Evolutionary conservation across 208 protist species (phyloP), one percentile per base, ranked within the genome.

Genomic region (Trypanosoma scelopori): DNA sequence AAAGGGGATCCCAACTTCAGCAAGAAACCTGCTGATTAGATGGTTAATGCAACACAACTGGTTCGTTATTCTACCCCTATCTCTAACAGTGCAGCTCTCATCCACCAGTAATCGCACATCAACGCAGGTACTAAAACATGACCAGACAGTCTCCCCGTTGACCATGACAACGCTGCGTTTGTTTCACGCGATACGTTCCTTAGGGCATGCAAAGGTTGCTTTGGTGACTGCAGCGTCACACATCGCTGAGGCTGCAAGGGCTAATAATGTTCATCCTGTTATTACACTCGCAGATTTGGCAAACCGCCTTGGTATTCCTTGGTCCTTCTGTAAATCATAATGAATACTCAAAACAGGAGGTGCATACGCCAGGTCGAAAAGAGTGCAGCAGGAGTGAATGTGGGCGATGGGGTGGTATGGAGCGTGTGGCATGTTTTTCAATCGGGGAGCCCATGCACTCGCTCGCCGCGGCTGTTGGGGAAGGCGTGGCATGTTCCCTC

Each of bases 61-160:
- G 89, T 65, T 91, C 13, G 57, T 67, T 0, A 35, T 84, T 12
- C 60, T 92, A 13, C 85, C 89, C 4, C 68, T 91, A 42, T 80
- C 79, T 3, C 62, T 89, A 13, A 81, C 89, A 18, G 60, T 86
- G 28, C 83, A 86, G 46, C 66, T 95, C 1, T 32, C 59, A 11
- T 74, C 74, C 12, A 43, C n/a, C 23, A 42, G 32, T 37, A 3
- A 37, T n/a, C n/a, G n/a, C n/a, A n/a, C n/a, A n/a, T n/a, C n/a
- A n/a, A n/a, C n/a, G n/a, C n/a, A n/a, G n/a, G n/a, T n/a, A 9
- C 32, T 37, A 37, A 37, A 37, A 37, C 32, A 37, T 9, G 32
- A 37, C 9, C 32, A 9, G 32, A 11, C 32, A 37, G 32, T 37
- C 25, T 25, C 48, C 6, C 20, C 37, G 3, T 51, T 42, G 22